Evolutionary conservation across 2,329 filamentous ascomycete species (phyloP).

Genomic region (Epichloe coenophiala): DNA sequence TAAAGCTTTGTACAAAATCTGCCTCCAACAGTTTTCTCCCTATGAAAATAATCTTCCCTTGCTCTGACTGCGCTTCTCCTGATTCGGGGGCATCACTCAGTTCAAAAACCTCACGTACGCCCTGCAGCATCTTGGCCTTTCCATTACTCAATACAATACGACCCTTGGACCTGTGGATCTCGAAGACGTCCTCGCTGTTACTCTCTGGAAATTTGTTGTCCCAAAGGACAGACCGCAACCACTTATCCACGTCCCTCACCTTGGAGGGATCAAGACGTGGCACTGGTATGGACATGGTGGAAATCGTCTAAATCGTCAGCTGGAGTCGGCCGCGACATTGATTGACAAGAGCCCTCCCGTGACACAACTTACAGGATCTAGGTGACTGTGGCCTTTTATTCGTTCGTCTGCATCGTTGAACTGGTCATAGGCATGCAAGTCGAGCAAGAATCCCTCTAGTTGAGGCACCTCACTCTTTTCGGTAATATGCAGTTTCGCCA

Average conservation of each 20-base stretch:
- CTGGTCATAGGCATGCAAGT: constrained; percentile 84
- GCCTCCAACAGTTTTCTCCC: constrained; percentile 40
- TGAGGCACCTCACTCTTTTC: constrained; percentile 66
- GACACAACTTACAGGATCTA: constrained; percentile 57
- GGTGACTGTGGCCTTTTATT: constrained; percentile 72
- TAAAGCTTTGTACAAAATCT: constrained; percentile 36
- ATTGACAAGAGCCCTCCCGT: neutral
- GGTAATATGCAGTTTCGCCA: constrained; percentile 75
- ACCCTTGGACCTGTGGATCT: constrained; percentile 83
- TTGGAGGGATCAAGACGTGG: constrained; percentile 43
- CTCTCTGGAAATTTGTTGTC: constrained; percentile 47
- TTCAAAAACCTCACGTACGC: constrained; percentile 87
- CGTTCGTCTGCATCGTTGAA: constrained; percentile 60
- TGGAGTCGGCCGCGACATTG: neutral
- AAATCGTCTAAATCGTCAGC: constrained; percentile 51
- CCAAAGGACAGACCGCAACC: constrained; percentile 78
- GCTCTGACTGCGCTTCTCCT: constrained; percentile 13
- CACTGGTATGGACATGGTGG: constrained; percentile 62
- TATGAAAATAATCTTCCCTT: constrained; percentile 52
- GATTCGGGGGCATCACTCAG: constrained; percentile 51
- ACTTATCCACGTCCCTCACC: constrained; percentile 56
- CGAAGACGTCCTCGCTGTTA: constrained; percentile 36
- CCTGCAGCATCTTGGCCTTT: constrained; percentile 66
- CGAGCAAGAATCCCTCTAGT: constrained; percentile 74
- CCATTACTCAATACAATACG: constrained; percentile 54